A percentile compares a stretch with the other conserved stretches of the same genome.
These are phyloP conservation scores for Saccharomyces cerevisiae DNA, from an alignment of 805 yeast species.

Conservation along the genomic window DNA sequence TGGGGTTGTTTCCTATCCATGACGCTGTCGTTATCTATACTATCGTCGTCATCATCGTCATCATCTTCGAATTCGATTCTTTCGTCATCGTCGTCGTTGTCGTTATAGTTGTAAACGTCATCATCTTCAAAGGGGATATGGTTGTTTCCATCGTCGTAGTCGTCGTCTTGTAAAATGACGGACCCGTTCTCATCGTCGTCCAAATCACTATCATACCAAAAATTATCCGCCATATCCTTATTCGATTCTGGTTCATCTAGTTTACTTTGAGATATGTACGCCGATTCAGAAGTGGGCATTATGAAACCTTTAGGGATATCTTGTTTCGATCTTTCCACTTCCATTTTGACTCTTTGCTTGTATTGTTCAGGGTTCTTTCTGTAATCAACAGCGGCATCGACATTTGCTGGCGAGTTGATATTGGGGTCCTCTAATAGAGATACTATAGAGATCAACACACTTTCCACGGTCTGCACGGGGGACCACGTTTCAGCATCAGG, in stretches of 20 bases:
- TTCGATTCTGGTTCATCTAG: conserved; percentile 33
- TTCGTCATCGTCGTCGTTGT: conserved; percentile 41
- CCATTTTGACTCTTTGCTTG: conserved; percentile 64
- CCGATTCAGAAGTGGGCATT: conserved; percentile 60
- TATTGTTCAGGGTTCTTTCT: conserved; percentile 73
- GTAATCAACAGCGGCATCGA: conserved; percentile 90
- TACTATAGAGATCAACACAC: conserved; percentile 81
- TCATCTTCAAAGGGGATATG: conserved; percentile 33
- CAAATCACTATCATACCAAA: conserved; percentile 69
- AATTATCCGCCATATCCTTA: conserved; percentile 68
- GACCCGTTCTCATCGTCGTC: conserved; percentile 62
- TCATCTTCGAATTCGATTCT: conserved; percentile 24
- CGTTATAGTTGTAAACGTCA: conserved; percentile 41
- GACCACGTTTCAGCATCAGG: conserved; percentile 93
- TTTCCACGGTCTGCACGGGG: conserved; percentile 87
- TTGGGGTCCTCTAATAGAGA: conserved; percentile 92
- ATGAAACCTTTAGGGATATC: conserved; percentile 83
- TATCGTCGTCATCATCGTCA: conserved; percentile 25
- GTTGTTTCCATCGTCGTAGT: conserved; percentile 33
- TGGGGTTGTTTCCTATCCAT: conserved; percentile 31
- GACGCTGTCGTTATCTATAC: conserved; percentile 29
- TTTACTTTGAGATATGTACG: conserved; percentile 32
- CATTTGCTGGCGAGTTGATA: conserved; percentile 87
- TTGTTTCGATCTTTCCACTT: conserved; percentile 73
- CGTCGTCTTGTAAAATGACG: conserved; percentile 37